Evolutionary conservation across 1,284 basidiomycete genomes (phyloP).

Genomic region (Ceratobasidium papillatum): DNA sequence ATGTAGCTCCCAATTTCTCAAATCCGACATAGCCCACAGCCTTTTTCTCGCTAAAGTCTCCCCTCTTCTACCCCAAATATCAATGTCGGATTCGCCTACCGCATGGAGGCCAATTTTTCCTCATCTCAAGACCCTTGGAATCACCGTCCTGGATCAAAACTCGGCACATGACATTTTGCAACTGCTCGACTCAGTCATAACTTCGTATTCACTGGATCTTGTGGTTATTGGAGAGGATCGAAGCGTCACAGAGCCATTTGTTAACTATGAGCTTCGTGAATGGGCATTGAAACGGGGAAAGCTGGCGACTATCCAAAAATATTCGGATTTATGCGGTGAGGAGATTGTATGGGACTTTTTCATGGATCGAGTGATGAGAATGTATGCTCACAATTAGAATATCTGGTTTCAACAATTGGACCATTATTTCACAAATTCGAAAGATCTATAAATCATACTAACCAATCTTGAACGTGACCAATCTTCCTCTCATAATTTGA

Average conservation of each 20-base stretch:
- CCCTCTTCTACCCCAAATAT: too few species aligned
- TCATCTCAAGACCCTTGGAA: not conserved
- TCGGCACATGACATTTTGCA: not conserved
- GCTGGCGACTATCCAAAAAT: not conserved
- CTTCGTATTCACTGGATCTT: not conserved
- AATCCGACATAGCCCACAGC: not conserved
- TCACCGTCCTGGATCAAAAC: not conserved
- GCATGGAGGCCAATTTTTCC: not conserved
- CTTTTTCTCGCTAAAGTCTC: not conserved
- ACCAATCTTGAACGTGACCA: too few species aligned
- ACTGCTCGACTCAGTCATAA: not conserved
- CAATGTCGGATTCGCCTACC: too few species aligned
- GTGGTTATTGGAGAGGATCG: not conserved
- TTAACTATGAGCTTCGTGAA: not conserved
- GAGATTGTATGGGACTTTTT: not conserved
- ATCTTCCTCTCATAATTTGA: too few species aligned
- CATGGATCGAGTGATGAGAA: not conserved
- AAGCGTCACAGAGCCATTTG: not conserved
- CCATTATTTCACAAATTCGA: too few species aligned
- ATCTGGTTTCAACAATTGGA: too few species aligned
- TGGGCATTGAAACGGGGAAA: not conserved
- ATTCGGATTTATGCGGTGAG: not conserved
- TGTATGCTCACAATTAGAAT: too few species aligned
- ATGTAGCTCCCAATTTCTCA: not conserved
- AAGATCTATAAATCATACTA: too few species aligned